Conservation (phyloP, 2,329 filamentous ascomycete genomes). For the Scytalidium lignicola region DNA sequence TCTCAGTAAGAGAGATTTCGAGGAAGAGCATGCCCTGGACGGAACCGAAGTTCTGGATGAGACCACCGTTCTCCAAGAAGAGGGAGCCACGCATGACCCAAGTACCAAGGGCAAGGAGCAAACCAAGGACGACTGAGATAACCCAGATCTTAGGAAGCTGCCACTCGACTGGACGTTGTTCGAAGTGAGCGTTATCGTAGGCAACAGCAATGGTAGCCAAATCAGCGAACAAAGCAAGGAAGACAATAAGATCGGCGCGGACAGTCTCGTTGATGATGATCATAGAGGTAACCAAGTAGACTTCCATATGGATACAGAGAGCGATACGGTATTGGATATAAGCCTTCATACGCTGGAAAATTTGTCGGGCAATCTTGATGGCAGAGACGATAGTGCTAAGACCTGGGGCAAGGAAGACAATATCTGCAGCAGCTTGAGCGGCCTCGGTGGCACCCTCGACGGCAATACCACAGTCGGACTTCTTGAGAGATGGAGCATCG, state of each 20-base stretch:
- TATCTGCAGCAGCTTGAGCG: constrained; percentile 85
- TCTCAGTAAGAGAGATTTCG: constrained; percentile 68
- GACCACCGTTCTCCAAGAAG: constrained; percentile 64
- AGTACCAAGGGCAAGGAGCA: constrained; percentile 63
- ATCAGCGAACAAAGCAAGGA: constrained; percentile 75
- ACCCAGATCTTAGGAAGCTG: constrained; percentile 79
- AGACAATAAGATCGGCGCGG: constrained; percentile 67
- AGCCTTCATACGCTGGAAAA: constrained; percentile 96
- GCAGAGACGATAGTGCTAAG: constrained; percentile 89
- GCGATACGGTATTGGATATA: constrained; percentile 96
- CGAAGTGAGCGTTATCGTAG: constrained; percentile 74
- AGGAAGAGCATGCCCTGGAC: constrained; percentile 73
- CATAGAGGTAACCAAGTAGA: constrained; percentile 74
- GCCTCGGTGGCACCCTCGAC: constrained; percentile 90
- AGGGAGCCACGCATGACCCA: constrained; percentile 69
- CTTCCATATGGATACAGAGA: constrained; percentile 82
- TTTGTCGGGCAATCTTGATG: constrained; percentile 88
- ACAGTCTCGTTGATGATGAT: constrained; percentile 77
- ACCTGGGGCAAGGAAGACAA: constrained; percentile 88
- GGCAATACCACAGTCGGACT: constrained; percentile 91
- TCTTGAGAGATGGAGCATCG: constrained; percentile 88
- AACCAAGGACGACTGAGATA: constrained; percentile 64
- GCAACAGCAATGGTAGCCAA: constrained; percentile 73
- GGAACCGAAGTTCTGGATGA: constrained; percentile 70
- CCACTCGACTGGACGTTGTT: constrained; percentile 72